Evolutionary conservation across 306 rosid species (phyloP).

Genomic region (Cucumis hystrix): DNA sequence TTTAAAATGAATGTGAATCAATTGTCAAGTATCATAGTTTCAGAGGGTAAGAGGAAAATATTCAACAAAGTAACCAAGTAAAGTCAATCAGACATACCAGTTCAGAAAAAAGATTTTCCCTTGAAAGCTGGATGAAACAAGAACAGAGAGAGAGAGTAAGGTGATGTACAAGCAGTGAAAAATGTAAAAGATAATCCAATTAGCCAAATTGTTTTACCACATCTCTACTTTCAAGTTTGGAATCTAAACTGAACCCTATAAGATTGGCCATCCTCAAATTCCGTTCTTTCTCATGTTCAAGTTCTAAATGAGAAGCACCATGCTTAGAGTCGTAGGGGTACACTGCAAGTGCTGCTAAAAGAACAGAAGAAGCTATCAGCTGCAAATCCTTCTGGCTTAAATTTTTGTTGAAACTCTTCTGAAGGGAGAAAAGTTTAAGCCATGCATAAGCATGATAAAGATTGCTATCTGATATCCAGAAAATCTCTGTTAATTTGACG

Average conservation of each 20-base stretch:
- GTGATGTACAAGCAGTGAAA: neutral
- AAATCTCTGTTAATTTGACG: slow-evolving; percentile 81
- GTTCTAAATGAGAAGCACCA: slow-evolving; percentile 73
- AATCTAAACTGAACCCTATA: slow-evolving; percentile 81
- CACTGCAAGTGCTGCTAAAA: slow-evolving; percentile 84
- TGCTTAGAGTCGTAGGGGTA: slow-evolving; percentile 61
- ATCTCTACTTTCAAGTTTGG: slow-evolving; percentile 76
- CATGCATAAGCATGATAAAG: slow-evolving; percentile 94
- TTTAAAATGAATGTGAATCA: neutral
- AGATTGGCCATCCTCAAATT: slow-evolving; percentile 87
- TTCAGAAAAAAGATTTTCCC: slow-evolving; percentile 80
- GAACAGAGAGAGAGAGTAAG: neutral
- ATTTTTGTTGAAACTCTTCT: slow-evolving; percentile 86
- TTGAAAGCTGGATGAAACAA: slow-evolving; percentile 53
- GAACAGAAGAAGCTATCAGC: slow-evolving; percentile 89
- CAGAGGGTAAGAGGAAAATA: neutral
- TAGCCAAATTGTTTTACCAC: slow-evolving; percentile 37
- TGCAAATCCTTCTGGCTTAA: slow-evolving; percentile 94
- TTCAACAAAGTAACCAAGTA: neutral
- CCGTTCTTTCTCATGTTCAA: slow-evolving; percentile 83
- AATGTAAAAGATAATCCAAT: slow-evolving; percentile 1
- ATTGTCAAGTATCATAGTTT: neutral
- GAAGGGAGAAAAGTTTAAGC: slow-evolving; percentile 83
- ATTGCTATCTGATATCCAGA: slow-evolving; percentile 82
- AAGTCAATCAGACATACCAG: slow-evolving; percentile 41